Evolutionary conservation across 208 protist genomes (phyloP), one percentile per base, ranked within the genome.

Genomic region (Trypanosoma conorhini): DNA sequence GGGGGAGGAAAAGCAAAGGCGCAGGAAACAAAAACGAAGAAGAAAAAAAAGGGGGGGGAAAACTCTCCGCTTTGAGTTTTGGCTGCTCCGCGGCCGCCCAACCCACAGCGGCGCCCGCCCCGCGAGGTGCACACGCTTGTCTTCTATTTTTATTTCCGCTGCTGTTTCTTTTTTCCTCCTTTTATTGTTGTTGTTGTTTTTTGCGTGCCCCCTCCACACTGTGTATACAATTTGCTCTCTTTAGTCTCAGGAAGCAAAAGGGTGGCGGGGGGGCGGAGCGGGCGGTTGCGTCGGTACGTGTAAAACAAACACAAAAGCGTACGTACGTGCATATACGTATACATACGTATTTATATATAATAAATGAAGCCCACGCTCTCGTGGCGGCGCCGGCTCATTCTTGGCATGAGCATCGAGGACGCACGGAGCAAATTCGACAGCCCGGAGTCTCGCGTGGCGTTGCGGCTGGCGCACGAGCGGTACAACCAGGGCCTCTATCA

Each of bases 321-420:
- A 64, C n/a, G n/a, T n/a, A n/a, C n/a, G n/a, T n/a, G n/a, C n/a
- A n/a, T n/a, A n/a, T n/a, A n/a, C n/a, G n/a, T n/a, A n/a, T 48
- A 48, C 42, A 48, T 48, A 48, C 42, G 42, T 48, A 48, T 15
- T 19, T 48, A 48, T 19, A 48, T 48, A 48, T 8, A 19, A 48
- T 15, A 8, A 48, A 79, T 79, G 74, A 73, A 48, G 51, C 12
- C 48, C 22, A 79, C 67, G 7, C 38, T 61, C 17, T 65, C 64
- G 30, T 75, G 56, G 58, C 59, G 55, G 24, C 46, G 86, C 44
- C 86, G 91, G 44, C 74, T 96, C 24, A 90, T 96, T 57, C 75
- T 96, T 30, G 91, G 91, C 50, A 87, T 96, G 74, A 92, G 88
- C 52, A 83, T 96, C 68, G 91, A 96, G 60, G 91, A 96, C 52